Conservation (phyloP, 331 rosid species). For the Rhamnella rubrinervis region DNA sequence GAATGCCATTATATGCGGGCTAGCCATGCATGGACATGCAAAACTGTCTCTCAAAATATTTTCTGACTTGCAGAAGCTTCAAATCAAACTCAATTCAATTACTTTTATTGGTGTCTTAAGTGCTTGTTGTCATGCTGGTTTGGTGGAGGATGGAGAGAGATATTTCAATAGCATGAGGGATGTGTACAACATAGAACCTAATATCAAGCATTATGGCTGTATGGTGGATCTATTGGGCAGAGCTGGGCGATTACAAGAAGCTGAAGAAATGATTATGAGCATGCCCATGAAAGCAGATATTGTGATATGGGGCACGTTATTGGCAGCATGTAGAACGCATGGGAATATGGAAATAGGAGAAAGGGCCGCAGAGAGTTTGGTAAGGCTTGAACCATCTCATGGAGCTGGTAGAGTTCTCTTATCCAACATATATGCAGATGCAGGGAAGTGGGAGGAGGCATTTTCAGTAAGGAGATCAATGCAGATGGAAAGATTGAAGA, state of each 20-base stretch:
- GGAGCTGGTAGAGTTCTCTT: constrained; percentile 76
- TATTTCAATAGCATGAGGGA: constrained; percentile 71
- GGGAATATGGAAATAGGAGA: constrained; percentile 74
- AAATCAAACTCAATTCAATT: constrained; percentile 66
- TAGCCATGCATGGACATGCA: constrained; percentile 83
- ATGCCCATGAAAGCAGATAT: constrained; percentile 87
- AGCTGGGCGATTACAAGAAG: constrained; percentile 77
- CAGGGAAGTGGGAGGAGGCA: constrained; percentile 82
- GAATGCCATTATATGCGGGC: constrained; percentile 89
- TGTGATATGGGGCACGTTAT: constrained; percentile 88
- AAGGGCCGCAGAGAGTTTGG: constrained; percentile 69
- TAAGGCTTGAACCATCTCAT: constrained; percentile 63
- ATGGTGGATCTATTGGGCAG: constrained; percentile 89
- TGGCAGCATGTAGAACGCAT: constrained; percentile 82
- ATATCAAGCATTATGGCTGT: constrained; percentile 90
- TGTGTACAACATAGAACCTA: constrained; percentile 65
- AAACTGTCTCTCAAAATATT: constrained; percentile 63
- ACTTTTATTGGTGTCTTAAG: constrained; percentile 81
- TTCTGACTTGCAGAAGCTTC: constrained; percentile 51
- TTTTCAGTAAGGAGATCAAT: constrained; percentile 60
- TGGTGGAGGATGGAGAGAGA: constrained; percentile 65
- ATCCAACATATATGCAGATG: constrained; percentile 80
- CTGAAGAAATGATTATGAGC: constrained; percentile 56
- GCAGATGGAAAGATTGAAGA: constrained; percentile 44
- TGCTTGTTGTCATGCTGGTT: constrained; percentile 92